Conservation (phyloP, 768 basidiomycete genomes). For the Mycena rosella region DNA sequence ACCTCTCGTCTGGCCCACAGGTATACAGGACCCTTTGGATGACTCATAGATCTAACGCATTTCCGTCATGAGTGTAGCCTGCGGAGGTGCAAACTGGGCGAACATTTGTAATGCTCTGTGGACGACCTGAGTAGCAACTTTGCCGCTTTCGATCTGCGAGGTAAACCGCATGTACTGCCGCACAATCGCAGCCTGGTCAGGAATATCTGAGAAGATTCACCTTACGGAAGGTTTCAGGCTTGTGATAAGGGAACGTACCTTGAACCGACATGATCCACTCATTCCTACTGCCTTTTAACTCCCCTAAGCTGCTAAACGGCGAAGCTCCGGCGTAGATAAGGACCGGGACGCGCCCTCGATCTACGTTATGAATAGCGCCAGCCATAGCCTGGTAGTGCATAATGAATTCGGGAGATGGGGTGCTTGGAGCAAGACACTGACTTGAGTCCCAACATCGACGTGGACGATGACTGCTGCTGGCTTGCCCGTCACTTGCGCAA, state of each 20-base stretch:
- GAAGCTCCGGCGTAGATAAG: conserved; percentile 81
- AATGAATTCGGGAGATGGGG: not conserved
- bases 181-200: conserved; percentile 79
- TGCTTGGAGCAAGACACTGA: not conserved
- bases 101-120: conserved; percentile 76
- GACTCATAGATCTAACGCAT: conserved; percentile 69
- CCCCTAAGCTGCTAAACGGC: conserved; percentile 67
- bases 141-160: conserved; percentile 68
- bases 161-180: conserved; percentile 82
- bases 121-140: conserved; percentile 63
- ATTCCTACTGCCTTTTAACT: conserved; percentile 73
- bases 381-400: conserved; percentile 57
- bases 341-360: conserved; percentile 70
- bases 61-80: conserved; percentile 11
- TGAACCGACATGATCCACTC: conserved; percentile 84
- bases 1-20: conserved; percentile 80
- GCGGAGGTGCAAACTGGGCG: conserved; percentile 26
- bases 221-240: not conserved
- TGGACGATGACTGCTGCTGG: conserved; percentile 83
- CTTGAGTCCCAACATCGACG: conserved; percentile 67
- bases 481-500: conserved; percentile 72
- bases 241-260: conserved; percentile 53
- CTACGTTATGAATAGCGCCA: conserved; percentile 80
- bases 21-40: conserved; percentile 81
- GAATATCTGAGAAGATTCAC: conserved; percentile 59